Conservation (phyloP, 164 flowering plant genomes). For the Aristolochia fimbriata region DNA sequence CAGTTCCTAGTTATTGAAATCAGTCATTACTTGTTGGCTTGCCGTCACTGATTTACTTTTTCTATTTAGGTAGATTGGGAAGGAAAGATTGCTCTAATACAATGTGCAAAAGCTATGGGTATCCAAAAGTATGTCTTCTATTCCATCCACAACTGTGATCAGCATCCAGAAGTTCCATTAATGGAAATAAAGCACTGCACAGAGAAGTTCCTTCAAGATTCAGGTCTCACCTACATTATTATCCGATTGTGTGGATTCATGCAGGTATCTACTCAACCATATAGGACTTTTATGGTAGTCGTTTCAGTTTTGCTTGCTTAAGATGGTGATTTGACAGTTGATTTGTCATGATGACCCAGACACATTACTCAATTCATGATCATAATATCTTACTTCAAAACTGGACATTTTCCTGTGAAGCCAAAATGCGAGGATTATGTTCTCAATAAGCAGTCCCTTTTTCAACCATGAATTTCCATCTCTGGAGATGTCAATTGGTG, state of each 20-base stretch:
- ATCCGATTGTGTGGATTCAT: constrained; percentile 94
- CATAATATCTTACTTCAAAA: too few species aligned
- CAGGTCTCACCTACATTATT: constrained; percentile 54
- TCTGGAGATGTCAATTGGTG: too few species aligned
- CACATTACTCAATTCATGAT: too few species aligned
- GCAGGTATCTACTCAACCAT: constrained; percentile 52
- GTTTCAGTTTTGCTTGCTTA: too few species aligned
- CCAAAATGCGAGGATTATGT: too few species aligned
- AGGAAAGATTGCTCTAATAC: constrained; percentile 98
- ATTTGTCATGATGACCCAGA: too few species aligned
- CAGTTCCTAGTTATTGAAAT: too few species aligned
- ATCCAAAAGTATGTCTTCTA: constrained; percentile 86
- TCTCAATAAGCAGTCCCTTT: too few species aligned
- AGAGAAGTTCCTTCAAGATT: constrained; percentile 83
- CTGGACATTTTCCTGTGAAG: too few species aligned
- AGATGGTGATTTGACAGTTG: too few species aligned
- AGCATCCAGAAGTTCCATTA: constrained; percentile 94
- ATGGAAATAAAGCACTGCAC: constrained; percentile 97
- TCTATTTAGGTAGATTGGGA: constrained; percentile 99
- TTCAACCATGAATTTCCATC: too few species aligned
- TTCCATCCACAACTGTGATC: constrained; percentile 96
- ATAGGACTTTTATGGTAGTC: not conserved
- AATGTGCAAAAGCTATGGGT: constrained; percentile 99
- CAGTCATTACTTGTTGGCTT: not conserved
- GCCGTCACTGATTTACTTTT: constrained; percentile 15